phyloP scores from a whole-genome alignment of 305 asterid species.

The Lippia alba region DNA sequence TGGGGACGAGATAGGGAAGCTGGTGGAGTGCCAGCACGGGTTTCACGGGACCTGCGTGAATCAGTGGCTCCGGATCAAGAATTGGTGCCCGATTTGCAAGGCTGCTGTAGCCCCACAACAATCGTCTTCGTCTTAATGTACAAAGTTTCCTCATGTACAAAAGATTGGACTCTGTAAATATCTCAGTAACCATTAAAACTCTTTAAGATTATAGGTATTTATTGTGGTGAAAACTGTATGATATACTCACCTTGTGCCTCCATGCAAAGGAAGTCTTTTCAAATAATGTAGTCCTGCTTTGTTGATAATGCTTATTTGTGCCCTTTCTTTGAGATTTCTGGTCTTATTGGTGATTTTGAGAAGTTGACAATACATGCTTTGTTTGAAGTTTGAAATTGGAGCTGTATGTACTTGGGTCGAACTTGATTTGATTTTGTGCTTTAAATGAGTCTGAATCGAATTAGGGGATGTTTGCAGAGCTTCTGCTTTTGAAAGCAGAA shows the following conservation, averaged over 20 bases:
- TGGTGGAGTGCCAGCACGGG: conserved; percentile 65
- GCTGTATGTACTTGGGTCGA: too few relatives aligned
- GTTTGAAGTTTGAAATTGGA: too few relatives aligned
- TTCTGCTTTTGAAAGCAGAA: too few relatives aligned
- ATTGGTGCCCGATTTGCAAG: conserved; percentile 95
- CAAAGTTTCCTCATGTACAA: conserved; percentile 17
- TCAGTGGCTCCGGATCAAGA: conserved; percentile 75
- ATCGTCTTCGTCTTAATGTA: conserved; percentile 27
- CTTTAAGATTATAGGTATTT: conserved; percentile 23
- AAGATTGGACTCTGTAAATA: conserved; percentile 7
- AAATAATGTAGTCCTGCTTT: background rate
- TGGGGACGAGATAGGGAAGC: conserved; percentile 67
- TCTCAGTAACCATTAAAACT: conserved; percentile 21
- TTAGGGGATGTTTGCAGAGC: too few relatives aligned
- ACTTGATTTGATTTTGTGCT: too few relatives aligned
- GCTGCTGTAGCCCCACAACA: conserved; percentile 52
- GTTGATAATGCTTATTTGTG: too few relatives aligned
- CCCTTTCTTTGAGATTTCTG: too few relatives aligned
- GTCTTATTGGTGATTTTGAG: too few relatives aligned
- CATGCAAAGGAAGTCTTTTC: conserved; percentile 12
- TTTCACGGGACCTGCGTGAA: conserved; percentile 60
- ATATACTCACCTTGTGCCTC: conserved; percentile 26
- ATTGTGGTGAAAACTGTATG: conserved; percentile 29
- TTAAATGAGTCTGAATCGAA: too few relatives aligned
- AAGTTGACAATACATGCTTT: too few relatives aligned